Conservation (phyloP, 2,329 filamentous ascomycete genomes). For the Phialemoniopsis sp. region DNA sequence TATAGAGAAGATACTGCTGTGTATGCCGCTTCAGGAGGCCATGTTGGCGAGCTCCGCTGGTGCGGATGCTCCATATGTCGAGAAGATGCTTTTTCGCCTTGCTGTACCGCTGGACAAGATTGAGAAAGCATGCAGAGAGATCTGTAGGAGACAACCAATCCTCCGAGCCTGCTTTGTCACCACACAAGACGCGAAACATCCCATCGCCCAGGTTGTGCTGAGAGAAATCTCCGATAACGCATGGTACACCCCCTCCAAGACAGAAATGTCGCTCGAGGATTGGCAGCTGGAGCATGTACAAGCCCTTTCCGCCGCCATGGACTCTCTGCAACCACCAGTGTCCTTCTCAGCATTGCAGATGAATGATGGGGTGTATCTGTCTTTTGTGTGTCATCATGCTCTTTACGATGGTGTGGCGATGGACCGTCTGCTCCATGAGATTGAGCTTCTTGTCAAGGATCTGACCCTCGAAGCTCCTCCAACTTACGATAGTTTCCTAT, state of each 20-base stretch:
- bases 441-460: conserved; percentile 55
- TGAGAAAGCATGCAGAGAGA: conserved; percentile 54
- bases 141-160: conserved; percentile 67
- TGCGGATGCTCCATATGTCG: conserved; percentile 56
- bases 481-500: conserved; percentile 61
- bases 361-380: conserved; percentile 29
- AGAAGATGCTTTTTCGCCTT: conserved; percentile 64
- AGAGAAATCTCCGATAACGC: conserved; percentile 15
- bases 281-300: conserved; percentile 25
- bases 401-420: conserved; percentile 85
- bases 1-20: conserved; percentile 64
- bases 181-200: conserved; percentile 54
- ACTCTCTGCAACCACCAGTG: conserved; percentile 39
- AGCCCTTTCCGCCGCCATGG: conserved; percentile 31
- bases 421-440: conserved; percentile 61
- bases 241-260: no score
- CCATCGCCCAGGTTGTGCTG: conserved; percentile 72
- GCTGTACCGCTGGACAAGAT: conserved; percentile 44
- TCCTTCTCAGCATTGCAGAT: conserved; percentile 37
- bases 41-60: conserved; percentile 65
- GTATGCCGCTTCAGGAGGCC: conserved; percentile 81
- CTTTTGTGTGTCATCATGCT: conserved; percentile 67
- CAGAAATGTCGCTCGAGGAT: no score
- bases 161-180: conserved; percentile 71
- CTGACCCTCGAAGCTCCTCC: conserved; percentile 41